Base-by-base conservation (phyloP, 345 rosid genomes). In the Syzygium aromaticum region DNA sequence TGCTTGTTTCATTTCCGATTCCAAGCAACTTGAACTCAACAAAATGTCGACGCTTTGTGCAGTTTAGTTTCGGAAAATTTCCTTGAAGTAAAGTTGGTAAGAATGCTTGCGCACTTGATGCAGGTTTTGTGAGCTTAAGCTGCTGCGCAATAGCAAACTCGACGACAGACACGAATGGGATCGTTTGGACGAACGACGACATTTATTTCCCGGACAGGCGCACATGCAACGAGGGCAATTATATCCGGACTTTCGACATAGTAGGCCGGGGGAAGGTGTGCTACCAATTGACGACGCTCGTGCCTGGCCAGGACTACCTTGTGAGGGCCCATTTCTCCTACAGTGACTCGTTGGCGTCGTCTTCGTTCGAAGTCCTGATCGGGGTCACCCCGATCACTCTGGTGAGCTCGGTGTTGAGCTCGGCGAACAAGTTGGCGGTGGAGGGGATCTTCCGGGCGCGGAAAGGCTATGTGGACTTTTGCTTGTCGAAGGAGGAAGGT, bases 41-140 rank as follows among this genome's bases (percentile, higher is more conserved):
- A 1, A n/a, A 63, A 63, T 63, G 19, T 63, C 9, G 19, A n/a
- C 19, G 38, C 33, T 63, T 63, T n/a, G 73, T 14, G 9, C 14
- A 63, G 38, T 63, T 63, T n/a, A 63, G 38, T 63, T 63, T 63
- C n/a, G 38, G 73, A 63, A 63, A n/a, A n/a, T n/a, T n/a, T 63
- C 7, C 9, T 13, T 6, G 38, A 19, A 38, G 38, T 73, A 21
- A 73, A 38, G 22, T 33, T 43, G 23, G 23, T 21, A 9, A 22
- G 27, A 38, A 73, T 25, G 54, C 23, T 82, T 88, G 87, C 80
- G 43, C 23, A 10, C n/a, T 78, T 23, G 84, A 82, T 92, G 93
- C 93, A 94, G 97, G 87, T 4, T 91, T 90, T 86, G 51, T 93
- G 88, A 93, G 95, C 92, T 92, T 94, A 89, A 92, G 92, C 86